Percentiles rank a stretch among this genome's conserved stretches.
Evolutionary conservation across 257 asterid genomes (phyloP).

Genomic region (Solanum etuberosum): DNA sequence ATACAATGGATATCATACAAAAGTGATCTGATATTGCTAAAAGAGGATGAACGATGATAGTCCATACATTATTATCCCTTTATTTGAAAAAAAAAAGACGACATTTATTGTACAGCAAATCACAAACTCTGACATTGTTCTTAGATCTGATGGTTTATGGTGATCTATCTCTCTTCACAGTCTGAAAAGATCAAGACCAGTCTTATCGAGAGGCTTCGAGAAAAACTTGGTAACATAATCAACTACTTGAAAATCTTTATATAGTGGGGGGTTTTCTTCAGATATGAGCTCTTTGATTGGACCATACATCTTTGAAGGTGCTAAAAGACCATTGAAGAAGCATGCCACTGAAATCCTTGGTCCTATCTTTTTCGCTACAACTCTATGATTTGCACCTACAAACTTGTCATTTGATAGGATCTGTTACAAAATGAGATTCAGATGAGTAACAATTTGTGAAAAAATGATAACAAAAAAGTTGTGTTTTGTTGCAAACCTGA

Average conservation of each 20-base stretch:
- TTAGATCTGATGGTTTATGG: not conserved
- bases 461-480: not conserved
- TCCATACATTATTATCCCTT: not conserved
- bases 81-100: not conserved
- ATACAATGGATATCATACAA: not conserved
- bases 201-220: conserved; percentile 21
- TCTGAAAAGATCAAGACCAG: conserved; percentile 44
- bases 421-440: conserved; percentile 3
- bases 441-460: not conserved
- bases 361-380: conserved; percentile 34
- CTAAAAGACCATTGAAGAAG: conserved; percentile 28
- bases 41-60: not conserved
- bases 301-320: conserved; percentile 22
- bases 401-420: conserved; percentile 51
- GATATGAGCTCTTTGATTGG: conserved; percentile 47
- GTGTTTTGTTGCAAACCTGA: conserved; percentile 32
- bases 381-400: conserved; percentile 52
- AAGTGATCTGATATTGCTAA: not conserved
- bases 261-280: conserved; percentile 16
- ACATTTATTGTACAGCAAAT: not conserved
- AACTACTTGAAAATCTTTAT: conserved; percentile 34
- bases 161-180: not conserved
- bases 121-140: not conserved
- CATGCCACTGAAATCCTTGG: conserved; percentile 65
- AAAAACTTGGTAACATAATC: conserved; percentile 32